phyloP scores from a whole-genome alignment of 371 early-diverging fungal species.

The Vairimorpha apis region DNA sequence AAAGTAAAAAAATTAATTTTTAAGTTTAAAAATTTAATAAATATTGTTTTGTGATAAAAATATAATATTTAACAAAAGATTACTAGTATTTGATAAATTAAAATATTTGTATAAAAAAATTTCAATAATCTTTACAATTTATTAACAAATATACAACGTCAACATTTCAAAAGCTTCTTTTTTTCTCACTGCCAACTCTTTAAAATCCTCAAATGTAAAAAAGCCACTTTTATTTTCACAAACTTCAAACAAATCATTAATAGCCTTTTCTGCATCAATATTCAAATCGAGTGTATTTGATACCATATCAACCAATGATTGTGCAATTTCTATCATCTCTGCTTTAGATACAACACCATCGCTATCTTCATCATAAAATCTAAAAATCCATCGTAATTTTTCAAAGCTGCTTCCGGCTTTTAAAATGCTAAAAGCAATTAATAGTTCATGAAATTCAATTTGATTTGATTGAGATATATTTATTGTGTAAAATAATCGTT shows the following conservation, averaged over 20 bases:
- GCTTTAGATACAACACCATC: constrained; percentile 54
- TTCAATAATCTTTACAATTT: neutral
- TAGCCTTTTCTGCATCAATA: constrained; percentile 25
- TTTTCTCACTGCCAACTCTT: constrained; percentile 27
- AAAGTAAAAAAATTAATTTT: no score
- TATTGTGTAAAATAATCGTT: constrained; percentile 54
- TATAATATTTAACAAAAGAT: no score
- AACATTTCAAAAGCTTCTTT: constrained; percentile 40
- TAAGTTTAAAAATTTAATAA: no score
- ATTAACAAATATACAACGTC: constrained; percentile 24
- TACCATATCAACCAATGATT: constrained; percentile 48
- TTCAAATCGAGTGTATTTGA: constrained; percentile 30
- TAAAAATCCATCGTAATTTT: constrained; percentile 58
- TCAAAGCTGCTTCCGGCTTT: constrained; percentile 54
- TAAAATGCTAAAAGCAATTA: constrained; percentile 59
- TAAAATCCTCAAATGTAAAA: constrained; percentile 60
- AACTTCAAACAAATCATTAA: constrained; percentile 38
- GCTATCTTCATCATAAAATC: constrained; percentile 60
- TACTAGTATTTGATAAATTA: no score
- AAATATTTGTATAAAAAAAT: no score
- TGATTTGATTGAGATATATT: constrained; percentile 50
- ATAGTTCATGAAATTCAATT: constrained; percentile 56
- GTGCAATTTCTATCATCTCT: constrained; percentile 40
- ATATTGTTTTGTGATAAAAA: no score
- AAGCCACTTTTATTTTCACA: constrained; percentile 50